Conservation (phyloP, 1,284 basidiomycete species). For the Ustilago curta region DNA sequence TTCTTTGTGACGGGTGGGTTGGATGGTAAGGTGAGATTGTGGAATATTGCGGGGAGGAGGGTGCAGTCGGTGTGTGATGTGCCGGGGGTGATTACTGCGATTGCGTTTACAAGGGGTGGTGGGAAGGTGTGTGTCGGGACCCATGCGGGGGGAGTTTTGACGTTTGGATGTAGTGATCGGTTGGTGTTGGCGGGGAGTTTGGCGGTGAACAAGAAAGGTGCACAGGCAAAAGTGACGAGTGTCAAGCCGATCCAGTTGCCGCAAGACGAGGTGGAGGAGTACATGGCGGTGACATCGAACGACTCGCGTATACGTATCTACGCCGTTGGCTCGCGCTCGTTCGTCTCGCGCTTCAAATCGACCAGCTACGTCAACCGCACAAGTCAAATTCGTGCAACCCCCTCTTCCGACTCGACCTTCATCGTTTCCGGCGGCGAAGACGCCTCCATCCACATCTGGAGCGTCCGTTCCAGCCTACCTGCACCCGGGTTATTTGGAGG, state of each 20-base stretch:
- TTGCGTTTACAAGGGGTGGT: constrained; percentile 68
- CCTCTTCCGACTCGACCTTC: constrained; percentile 64
- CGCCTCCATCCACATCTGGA: constrained; percentile 65
- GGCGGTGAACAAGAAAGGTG: constrained; percentile 65
- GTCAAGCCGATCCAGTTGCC: constrained; percentile 57
- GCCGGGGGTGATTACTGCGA: constrained; percentile 69
- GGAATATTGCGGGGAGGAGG: constrained; percentile 62
- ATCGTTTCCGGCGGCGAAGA: constrained; percentile 69
- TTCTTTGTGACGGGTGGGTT: constrained; percentile 70
- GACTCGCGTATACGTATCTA: constrained; percentile 70
- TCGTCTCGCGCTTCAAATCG: constrained; percentile 57
- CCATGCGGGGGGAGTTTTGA: constrained; percentile 63
- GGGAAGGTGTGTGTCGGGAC: constrained; percentile 66
- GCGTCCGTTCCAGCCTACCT: constrained; percentile 15
- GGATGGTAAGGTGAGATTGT: constrained; percentile 70
- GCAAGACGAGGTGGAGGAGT: constrained; percentile 54
- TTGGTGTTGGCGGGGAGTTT: constrained; percentile 62
- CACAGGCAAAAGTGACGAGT: constrained; percentile 70
- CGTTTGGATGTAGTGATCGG: constrained; percentile 64
- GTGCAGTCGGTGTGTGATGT: constrained; percentile 60
- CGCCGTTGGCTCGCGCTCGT: constrained; percentile 58
- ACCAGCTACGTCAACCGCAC: constrained; percentile 54
- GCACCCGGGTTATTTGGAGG: constrained; percentile 11
- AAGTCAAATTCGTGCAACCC: constrained; percentile 67
- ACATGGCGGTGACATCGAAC: constrained; percentile 70